Base-by-base conservation (phyloP, 179 eudicot genomes). In the Nepenthes alata region DNA sequence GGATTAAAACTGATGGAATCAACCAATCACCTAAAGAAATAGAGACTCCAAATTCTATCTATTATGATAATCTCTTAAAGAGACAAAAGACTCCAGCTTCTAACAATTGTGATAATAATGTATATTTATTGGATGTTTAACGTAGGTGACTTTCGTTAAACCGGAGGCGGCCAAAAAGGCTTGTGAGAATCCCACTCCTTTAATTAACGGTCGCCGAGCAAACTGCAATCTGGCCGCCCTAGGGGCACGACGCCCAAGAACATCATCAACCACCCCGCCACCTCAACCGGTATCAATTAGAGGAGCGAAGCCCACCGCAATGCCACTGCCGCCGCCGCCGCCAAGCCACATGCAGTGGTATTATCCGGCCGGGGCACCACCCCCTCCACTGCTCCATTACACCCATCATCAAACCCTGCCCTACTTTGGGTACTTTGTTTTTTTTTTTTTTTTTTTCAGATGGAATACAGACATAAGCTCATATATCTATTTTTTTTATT, bases 141-240 rank as follows among this genome's bases (percentile, higher is more conserved):
- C 62, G 68, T 59, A 93, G 98, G 98, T 93, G 71, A 93, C 98
- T 3, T 93, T 89, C 63, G 85, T 83, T 76, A 94, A 89, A 0
- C 63, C 85, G 12, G 95, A 93, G 60, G 72, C 88, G 44, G 98
- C 98, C 1, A 93, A 85, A 77, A 83, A 81, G 76, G 98, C 98
- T 35, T 89, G 97, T 57, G 97, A 85, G 67, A 97, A 89, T n/a
- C 73, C 97, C 35, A 78, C 97, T n/a, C 98, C 98, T 55, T 76
- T 79, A 48, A 93, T 89, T 75, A 93, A 89, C 55, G 93, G 95
- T 7, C 89, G 97, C 48, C 80, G 95, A 6, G 95, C 98, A 51
- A 93, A 93, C 73, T 93, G 98, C 74, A 93, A 93, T 65, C 83
- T 93, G 58, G 97, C 98, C 37, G 91, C 90, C 1, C 80, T 86